Evolutionary conservation across 768 basidiomycete genomes (phyloP).

Genomic region (Tylopilus balloui): DNA sequence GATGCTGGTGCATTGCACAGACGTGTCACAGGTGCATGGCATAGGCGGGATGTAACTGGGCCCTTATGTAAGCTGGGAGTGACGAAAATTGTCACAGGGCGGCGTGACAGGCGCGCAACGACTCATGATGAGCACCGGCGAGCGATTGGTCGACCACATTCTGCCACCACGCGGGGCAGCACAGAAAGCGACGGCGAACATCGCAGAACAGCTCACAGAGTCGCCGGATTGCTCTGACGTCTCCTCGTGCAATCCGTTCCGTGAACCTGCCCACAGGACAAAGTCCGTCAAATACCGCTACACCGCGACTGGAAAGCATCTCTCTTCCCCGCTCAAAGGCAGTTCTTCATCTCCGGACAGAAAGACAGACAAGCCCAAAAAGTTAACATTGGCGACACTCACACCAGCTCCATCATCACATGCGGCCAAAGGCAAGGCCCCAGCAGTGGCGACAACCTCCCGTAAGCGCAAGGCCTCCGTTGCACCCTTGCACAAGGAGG

Average conservation of each 20-base stretch:
- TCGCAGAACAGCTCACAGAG: slow-evolving; percentile 33
- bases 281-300: slow-evolving; percentile 32
- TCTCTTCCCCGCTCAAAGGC: slow-evolving; percentile 31
- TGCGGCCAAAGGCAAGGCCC: slow-evolving; percentile 7
- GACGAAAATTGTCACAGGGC: slow-evolving; percentile 7
- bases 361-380: slow-evolving; percentile 11
- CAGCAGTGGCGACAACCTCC: slow-evolving; percentile 13
- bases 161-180: slow-evolving; percentile 34
- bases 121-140: slow-evolving; percentile 15
- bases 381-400: neutral
- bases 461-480: slow-evolving; percentile 29
- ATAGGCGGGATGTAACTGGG: slow-evolving; percentile 18
- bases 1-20: slow-evolving; percentile 12
- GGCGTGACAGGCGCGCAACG: slow-evolving; percentile 15
- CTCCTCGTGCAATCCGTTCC: slow-evolving; percentile 20
- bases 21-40: slow-evolving; percentile 10
- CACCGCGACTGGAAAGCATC: slow-evolving; percentile 31
- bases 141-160: slow-evolving; percentile 10
- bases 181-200: slow-evolving; percentile 27
- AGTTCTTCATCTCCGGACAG: slow-evolving; percentile 30
- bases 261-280: slow-evolving; percentile 21
- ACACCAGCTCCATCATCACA: slow-evolving; percentile 14
- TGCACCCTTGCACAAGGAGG: slow-evolving; percentile 8
- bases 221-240: slow-evolving; percentile 24
- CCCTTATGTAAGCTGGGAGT: slow-evolving; percentile 18